Evolutionary conservation across 805 yeast genomes (phyloP), one percentile per base, ranked within the genome.

Genomic region (Candida ascalaphidarum): DNA sequence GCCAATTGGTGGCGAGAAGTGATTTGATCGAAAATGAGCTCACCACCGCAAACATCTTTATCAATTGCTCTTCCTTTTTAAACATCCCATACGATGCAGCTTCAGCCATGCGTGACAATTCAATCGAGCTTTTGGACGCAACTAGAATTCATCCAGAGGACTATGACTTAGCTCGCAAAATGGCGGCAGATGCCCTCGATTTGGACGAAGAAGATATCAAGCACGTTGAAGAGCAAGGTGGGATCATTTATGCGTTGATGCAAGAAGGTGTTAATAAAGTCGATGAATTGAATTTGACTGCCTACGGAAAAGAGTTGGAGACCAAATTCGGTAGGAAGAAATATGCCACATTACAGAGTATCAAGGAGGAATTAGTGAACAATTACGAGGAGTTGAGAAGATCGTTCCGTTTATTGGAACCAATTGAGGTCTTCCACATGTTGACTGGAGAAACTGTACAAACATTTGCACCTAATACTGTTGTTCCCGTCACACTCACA

Each of bases 71-170:
- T 0, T 81, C 94, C 14, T 92, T 92, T 61, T 59, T 92, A 47
- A 76, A 77, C 44, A 80, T 92, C 33, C 92, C 85, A 2, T 67
- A 63, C 38, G 81, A 72, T 31, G 72, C 77, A 29, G 68, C 76
- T 39, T 34, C 44, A 15, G 64, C 58, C 21, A 44, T 49, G 10
- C 67, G 70, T 26, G 77, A 76, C 33, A 60, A 73, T n/a, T 75
- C 77, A 16, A 71, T 80, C 20, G 96, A 89, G 46, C 65, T 81
- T 23, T 67, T 92, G 41, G 99, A 92, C 53, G 88, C 92, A 28
- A 92, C 98, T 0, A 74, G 98, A 59, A 86, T 92, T 26, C 99
- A 92, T 46, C 97, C 97, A 6, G 97, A 92, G 55, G 99, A 92
- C 58, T 92, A 92, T 52, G 95, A 84, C 39, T 67, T 92, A 41